phyloP scores from a whole-genome alignment of 176 grass and related monocot species.

The Phragmites australis region DNA sequence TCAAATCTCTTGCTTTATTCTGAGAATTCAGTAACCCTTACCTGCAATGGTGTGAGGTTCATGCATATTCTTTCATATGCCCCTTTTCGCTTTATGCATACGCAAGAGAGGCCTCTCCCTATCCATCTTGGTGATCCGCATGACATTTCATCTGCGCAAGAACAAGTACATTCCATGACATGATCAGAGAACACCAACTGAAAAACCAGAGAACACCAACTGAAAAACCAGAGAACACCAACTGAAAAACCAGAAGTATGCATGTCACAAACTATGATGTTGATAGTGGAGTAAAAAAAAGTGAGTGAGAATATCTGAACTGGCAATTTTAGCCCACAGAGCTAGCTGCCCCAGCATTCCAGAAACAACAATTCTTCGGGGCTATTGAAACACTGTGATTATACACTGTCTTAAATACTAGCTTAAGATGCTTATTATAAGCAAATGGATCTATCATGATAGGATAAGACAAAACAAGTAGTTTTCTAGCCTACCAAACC shows the following conservation, averaged over 20 bases:
- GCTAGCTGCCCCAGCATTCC: slow-evolving; percentile 39
- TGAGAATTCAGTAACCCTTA: slow-evolving; percentile 6
- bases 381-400: background rate
- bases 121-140: slow-evolving; percentile 99
- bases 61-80: slow-evolving; percentile 85
- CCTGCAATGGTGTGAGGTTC: slow-evolving; percentile 87
- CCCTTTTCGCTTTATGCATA: slow-evolving; percentile 91
- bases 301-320: slow-evolving; percentile 32
- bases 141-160: slow-evolving; percentile 71
- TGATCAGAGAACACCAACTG: background rate
- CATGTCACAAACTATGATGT: background rate
- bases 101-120: slow-evolving; percentile 86
- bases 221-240: background rate
- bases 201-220: slow-evolving; percentile 7
- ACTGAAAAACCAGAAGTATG: background rate
- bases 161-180: background rate
- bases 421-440: slow-evolving; percentile 21
- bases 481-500: slow-evolving; percentile 37
- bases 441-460: slow-evolving; percentile 30
- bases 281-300: background rate
- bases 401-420: slow-evolving; percentile 22
- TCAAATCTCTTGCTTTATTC: slow-evolving; percentile 1
- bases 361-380: background rate
- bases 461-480: slow-evolving; percentile 33
- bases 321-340: slow-evolving; percentile 36